A percentile compares a stretch with the other conserved stretches of the same genome.
These are phyloP conservation scores for Scenedesmus sp. DNA, from an alignment of 163 green algal genomes.

Conservation along the genomic window DNA sequence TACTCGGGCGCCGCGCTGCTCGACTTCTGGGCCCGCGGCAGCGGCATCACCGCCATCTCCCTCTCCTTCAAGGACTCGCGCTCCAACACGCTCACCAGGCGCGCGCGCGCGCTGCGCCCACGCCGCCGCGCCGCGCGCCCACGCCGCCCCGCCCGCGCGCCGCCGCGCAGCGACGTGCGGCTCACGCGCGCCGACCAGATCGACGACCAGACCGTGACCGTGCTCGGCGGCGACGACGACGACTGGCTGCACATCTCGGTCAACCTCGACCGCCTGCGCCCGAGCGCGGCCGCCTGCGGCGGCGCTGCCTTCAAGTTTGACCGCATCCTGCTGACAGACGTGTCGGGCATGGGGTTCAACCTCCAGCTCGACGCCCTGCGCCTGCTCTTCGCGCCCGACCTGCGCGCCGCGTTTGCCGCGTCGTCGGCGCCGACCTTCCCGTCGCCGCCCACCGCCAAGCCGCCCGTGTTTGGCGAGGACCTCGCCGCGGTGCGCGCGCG, in stretches of 20 bases:
- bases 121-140: too few relatives aligned
- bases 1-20: slow-evolving; percentile 21
- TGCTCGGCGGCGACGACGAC: slow-evolving; percentile 42
- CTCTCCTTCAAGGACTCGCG: slow-evolving; percentile 43
- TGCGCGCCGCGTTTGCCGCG: background rate
- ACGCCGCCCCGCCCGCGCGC: too few relatives aligned
- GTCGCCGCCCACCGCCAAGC: background rate
- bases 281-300: background rate
- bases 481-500: slow-evolving; percentile 18
- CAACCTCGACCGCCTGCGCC: slow-evolving; percentile 5
- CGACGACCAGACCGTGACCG: background rate
- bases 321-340: slow-evolving; percentile 49
- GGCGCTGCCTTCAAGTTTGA: slow-evolving; percentile 25
- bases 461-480: slow-evolving; percentile 47
- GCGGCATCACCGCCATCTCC: slow-evolving; percentile 30
- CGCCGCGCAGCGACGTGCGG: slow-evolving; percentile 44
- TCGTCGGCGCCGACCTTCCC: background rate
- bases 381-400: slow-evolving; percentile 3
- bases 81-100: slow-evolving; percentile 21
- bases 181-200: slow-evolving; percentile 2
- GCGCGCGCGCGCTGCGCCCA: too few relatives aligned
- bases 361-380: slow-evolving; percentile 37
- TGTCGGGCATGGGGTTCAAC: slow-evolving; percentile 47
- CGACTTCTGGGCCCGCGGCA: slow-evolving; percentile 54
- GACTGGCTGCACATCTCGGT: slow-evolving; percentile 48